Evolutionary conservation across 441 rosid species (phyloP), one percentile per base, ranked within the genome.

Genomic region (Eutrema salsugineum): DNA sequence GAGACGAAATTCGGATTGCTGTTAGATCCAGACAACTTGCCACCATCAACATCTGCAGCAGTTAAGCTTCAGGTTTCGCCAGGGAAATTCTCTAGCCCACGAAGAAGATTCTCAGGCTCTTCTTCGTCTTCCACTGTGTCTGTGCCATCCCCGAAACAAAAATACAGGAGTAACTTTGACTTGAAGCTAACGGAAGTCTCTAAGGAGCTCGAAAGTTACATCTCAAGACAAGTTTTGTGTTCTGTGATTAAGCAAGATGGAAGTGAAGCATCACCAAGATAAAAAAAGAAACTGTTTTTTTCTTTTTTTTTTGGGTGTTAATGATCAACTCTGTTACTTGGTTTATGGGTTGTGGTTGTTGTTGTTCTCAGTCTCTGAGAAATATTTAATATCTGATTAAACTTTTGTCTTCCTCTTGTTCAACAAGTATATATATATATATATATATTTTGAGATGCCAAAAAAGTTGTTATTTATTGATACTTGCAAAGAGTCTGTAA

Each of bases 171-270:
- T 74, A 94, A 81, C 77, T 91, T 95, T 63, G 97, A 92, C 79
- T 73, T 95, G 89, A 95, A 92, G 84, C 79, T 87, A 77, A 88
- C 94, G 4, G 94, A 94, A 79, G 96, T 92, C 55, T 89, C 99
- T 11, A 85, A 76, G 71, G 97, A 92, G 85, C 90, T 95, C 5
- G 97, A 95, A 73, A 90, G 90, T 47, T 90, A 90, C 79, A 87
- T 91, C 69, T 91, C 97, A 28, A 91, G 79, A 77, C 96, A 94
- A 79, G 97, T 90, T 63, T 78, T 94, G 61, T 86, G 91, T 83
- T 87, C 97, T 69, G 92, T 81, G 24, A 86, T 89, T 51, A 88
- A 85, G 77, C 86, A 85, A 63, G 93, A 94, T 70, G 89, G 87
- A 16, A 81, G 72, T 55, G 89, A 89, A 68, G 91, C 89, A 59